Conservation (phyloP, 108 stramenopile species). For the Cyclostephanos tholiformis region DNA sequence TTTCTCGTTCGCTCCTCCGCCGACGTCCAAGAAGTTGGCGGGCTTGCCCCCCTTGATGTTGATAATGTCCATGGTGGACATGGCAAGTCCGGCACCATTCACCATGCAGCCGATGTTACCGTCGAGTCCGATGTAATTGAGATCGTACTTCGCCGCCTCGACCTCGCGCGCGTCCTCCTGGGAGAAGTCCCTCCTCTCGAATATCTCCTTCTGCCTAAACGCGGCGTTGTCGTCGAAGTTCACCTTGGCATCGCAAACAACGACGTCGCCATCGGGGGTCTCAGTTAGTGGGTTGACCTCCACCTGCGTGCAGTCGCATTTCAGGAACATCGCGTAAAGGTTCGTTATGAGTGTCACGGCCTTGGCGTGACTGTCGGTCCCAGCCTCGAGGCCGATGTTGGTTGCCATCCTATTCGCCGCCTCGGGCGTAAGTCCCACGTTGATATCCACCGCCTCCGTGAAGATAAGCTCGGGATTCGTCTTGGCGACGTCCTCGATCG, state of each 20-base stretch:
- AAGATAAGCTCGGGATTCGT: conserved; percentile 77
- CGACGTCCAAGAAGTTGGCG: conserved; percentile 88
- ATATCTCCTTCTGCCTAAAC: conserved; percentile 74
- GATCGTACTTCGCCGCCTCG: conserved; percentile 66
- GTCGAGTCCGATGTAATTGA: conserved; percentile 86
- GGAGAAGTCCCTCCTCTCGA: conserved; percentile 63
- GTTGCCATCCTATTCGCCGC: conserved; percentile 47
- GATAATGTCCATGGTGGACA: conserved; percentile 91
- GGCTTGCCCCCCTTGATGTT: conserved; percentile 77
- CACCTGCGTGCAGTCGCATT: conserved; percentile 77
- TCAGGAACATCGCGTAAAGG: conserved; percentile 83
- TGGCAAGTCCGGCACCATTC: conserved; percentile 89
- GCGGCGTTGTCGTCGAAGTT: conserved; percentile 92
- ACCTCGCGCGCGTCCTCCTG: conserved; percentile 91
- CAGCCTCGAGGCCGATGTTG: conserved; percentile 50
- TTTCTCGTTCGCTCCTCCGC: conserved; percentile 58
- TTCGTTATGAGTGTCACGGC: conserved; percentile 57
- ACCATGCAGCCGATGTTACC: conserved; percentile 92
- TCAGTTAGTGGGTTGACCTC: conserved; percentile 90
- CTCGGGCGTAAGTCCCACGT: conserved; percentile 63
- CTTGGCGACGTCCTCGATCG: conserved; percentile 86
- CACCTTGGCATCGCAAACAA: conserved; percentile 88
- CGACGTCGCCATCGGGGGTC: conserved; percentile 72
- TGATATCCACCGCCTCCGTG: conserved; percentile 67
- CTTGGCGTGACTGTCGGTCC: conserved; percentile 36